Evolutionary conservation across 768 basidiomycete species (phyloP), one percentile per base, ranked within the genome.

Genomic region (Leccinum boreale): DNA sequence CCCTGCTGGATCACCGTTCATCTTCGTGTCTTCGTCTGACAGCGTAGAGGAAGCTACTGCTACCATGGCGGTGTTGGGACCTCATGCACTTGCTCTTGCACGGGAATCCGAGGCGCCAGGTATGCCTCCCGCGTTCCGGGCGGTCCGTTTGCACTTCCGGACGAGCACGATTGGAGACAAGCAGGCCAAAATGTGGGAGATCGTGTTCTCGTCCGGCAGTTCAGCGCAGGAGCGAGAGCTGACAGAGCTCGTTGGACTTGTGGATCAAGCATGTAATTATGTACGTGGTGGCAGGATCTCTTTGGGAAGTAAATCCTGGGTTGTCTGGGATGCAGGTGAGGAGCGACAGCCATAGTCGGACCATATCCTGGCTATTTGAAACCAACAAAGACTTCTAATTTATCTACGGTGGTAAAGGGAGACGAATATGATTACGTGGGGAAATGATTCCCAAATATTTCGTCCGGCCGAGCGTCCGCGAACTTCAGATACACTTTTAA

Each of bases 51-150:
- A 50, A 52, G 54, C 67, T 19, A 53, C 58, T 4, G 67, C 64
- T 12, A 53, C 57, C 4, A 69, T 70, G 61, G 67, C 69, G 17
- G 57, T 70, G 10, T 36, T 68, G 50, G 67, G 67, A 23, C 50
- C 53, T 24, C 62, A 68, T 50, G 69, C 62, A 4, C 58, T 69
- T 50, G 67, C 67, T 19, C 60, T 71, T 26, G 47, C 65, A 23
- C 57, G 7, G 14, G 65, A 61, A 57, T 17, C 53, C 5, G 55
- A 50, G n/a, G 48, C 19, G 8, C 35, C 48, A 19, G 14, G 45
- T 19, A 33, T 28, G 5, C n/a, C 53, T 19, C 52, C 21, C 23
- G 21, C 15, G 15, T 66, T 66, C 28, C 44, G 23, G 14, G 65
- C 65, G 24, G 65, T 67, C 17, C 65, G 65, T n/a, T 57, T 67